phyloP scores from a whole-genome alignment of 805 yeast genomes.

The Brettanomyces anomalus region DNA sequence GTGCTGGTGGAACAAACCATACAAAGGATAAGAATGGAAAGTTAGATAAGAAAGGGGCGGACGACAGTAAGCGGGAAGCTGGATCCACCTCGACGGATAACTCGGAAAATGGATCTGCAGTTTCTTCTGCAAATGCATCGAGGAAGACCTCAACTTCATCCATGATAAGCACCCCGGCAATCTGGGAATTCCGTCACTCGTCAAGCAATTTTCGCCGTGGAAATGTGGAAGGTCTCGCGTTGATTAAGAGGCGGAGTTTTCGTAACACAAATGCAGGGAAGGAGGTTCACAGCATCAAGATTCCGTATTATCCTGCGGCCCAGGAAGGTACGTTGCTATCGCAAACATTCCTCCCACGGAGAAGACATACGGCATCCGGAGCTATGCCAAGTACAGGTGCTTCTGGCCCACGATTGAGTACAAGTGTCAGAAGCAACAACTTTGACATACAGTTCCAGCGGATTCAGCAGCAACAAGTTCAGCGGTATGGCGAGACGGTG shows the following conservation, averaged over 20 bases:
- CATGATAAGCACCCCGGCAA: slow-evolving; percentile 9
- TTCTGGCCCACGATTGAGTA: neutral
- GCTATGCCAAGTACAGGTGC: neutral
- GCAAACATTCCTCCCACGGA: neutral
- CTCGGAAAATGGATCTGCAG: neutral
- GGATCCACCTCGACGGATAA: neutral
- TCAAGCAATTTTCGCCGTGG: slow-evolving; percentile 75
- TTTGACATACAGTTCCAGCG: slow-evolving; percentile 7
- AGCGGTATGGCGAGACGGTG: neutral
- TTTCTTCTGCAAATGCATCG: neutral
- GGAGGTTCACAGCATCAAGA: slow-evolving; percentile 22
- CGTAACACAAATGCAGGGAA: slow-evolving; percentile 21
- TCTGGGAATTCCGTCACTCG: slow-evolving; percentile 88
- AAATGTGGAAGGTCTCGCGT: slow-evolving; percentile 60
- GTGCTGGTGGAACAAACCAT: neutral
- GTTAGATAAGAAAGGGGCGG: neutral
- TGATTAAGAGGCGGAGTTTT: slow-evolving; percentile 68
- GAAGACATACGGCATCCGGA: neutral
- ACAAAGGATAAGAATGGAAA: neutral
- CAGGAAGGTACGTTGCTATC: neutral
- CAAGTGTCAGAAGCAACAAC: neutral
- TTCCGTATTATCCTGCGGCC: slow-evolving; percentile 3
- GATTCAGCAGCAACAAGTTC: slow-evolving; percentile 6
- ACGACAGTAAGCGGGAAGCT: neutral
- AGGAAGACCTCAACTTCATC: slow-evolving; percentile 12